Conservation (phyloP, 106 monocot species). For the Hemerocallis citrina region DNA sequence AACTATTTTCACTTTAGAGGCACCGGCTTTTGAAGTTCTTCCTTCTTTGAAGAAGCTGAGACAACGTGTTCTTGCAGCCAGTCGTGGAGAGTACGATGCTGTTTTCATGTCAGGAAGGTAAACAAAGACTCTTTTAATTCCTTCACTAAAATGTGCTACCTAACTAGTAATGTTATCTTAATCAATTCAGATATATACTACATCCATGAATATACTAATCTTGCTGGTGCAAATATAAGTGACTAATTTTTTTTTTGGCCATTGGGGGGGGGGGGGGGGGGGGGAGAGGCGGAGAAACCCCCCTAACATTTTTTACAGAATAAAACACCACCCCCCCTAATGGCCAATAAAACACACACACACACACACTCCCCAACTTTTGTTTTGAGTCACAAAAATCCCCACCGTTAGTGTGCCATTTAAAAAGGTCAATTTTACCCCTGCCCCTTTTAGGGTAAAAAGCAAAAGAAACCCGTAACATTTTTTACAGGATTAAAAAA, state of each 20-base stretch:
- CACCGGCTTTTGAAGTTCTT: constrained; percentile 94
- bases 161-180: neutral
- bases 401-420: no score
- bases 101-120: constrained; percentile 99
- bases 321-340: no score
- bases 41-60: constrained; percentile 83
- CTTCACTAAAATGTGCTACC: neutral
- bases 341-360: no score
- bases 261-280: no score
- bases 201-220: neutral
- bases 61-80: constrained; percentile 72
- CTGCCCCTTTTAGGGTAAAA: no score
- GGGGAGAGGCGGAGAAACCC: no score
- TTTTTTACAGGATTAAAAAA: no score
- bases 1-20: constrained; percentile 33
- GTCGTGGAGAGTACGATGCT: constrained; percentile 67
- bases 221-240: neutral
- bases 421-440: no score
- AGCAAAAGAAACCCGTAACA: no score
- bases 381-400: no score
- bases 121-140: neutral
- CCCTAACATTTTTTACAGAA: no score
- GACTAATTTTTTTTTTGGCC: neutral
- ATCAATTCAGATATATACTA: neutral
- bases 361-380: no score